Conservation (phyloP, 1,284 basidiomycete genomes). For the Pisolithus thermaeus region DNA sequence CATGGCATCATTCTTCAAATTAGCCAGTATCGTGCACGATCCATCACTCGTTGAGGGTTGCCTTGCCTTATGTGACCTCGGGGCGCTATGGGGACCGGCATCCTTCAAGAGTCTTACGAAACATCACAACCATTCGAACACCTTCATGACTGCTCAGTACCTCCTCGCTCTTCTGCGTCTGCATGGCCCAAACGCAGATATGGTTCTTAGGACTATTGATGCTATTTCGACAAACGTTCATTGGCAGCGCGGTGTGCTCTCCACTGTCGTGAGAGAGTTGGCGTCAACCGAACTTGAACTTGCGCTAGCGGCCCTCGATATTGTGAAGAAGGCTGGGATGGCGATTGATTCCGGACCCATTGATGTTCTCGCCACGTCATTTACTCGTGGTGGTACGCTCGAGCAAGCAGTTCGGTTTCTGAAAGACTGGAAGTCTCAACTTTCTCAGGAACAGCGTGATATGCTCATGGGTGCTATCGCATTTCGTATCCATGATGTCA, state of each 20-base stretch:
- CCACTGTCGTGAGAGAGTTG: slow-evolving; percentile 15
- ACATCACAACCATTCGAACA: background rate
- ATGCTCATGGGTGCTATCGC: slow-evolving; percentile 21
- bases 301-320: slow-evolving; percentile 14
- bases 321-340: slow-evolving; percentile 2
- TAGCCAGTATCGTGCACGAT: slow-evolving; percentile 37
- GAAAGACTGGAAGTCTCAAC: background rate
- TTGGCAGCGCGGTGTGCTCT: slow-evolving; percentile 11
- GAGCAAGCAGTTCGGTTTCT: slow-evolving; percentile 13
- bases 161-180: slow-evolving; percentile 19
- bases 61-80: slow-evolving; percentile 14
- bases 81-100: slow-evolving; percentile 6
- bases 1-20: slow-evolving; percentile 40
- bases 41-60: slow-evolving; percentile 29
- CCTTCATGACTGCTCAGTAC: slow-evolving; percentile 18
- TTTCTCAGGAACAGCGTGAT: slow-evolving; percentile 9
- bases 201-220: slow-evolving; percentile 11
- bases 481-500: slow-evolving; percentile 13
- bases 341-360: background rate
- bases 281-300: slow-evolving; percentile 15
- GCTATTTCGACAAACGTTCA: slow-evolving; percentile 8
- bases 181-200: slow-evolving; percentile 7
- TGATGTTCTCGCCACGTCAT: slow-evolving; percentile 15
- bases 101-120: background rate
- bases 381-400: slow-evolving; percentile 14